phyloP scores from a whole-genome alignment of 306 rosid genomes.

The Cucumis hystrix region DNA sequence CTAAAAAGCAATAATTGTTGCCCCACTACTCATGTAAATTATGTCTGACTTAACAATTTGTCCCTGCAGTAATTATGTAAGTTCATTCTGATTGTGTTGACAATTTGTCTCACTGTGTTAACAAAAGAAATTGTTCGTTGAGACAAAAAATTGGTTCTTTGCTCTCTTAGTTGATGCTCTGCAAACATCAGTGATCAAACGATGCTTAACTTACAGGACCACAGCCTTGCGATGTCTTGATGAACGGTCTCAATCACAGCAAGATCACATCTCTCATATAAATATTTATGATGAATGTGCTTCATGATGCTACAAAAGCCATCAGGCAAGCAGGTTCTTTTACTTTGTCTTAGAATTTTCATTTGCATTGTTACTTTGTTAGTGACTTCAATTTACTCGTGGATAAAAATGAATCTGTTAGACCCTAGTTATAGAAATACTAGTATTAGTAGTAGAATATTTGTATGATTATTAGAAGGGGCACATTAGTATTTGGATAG shows the following conservation, averaged over 20 bases:
- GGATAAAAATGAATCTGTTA: background rate
- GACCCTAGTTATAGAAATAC: too few relatives aligned
- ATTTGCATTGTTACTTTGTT: background rate
- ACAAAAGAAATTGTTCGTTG: background rate
- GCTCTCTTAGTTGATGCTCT: background rate
- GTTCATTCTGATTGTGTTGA: background rate
- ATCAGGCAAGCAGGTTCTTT: background rate
- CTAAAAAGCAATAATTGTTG: too few relatives aligned
- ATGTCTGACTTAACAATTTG: background rate
- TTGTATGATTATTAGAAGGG: too few relatives aligned
- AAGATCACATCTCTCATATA: background rate
- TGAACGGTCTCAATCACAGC: background rate
- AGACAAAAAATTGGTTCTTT: background rate
- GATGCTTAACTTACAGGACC: background rate
- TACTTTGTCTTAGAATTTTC: background rate
- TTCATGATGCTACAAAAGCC: background rate
- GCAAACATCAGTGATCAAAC: background rate
- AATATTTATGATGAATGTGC: background rate
- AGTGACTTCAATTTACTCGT: background rate
- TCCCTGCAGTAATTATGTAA: background rate
- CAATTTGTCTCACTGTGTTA: background rate
- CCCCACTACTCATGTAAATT: background rate
- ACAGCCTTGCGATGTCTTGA: background rate
- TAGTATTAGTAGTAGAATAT: too few relatives aligned
- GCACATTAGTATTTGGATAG: too few relatives aligned